These are phyloP conservation scores for Phialophora macrospora DNA, from an alignment of 2,329 filamentous ascomycete species.

Conservation along the genomic window DNA sequence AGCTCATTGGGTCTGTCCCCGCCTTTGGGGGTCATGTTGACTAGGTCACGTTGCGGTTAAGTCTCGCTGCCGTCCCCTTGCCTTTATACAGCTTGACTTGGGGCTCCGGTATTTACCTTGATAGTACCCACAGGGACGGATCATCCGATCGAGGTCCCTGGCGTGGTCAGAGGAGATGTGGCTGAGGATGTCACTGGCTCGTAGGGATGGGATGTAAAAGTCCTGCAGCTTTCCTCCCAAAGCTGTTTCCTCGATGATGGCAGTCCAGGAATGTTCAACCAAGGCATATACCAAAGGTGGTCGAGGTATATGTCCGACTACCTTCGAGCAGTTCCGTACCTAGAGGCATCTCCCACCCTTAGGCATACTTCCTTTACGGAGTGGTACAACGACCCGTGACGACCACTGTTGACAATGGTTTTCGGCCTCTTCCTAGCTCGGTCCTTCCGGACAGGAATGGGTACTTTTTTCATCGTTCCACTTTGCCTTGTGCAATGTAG, in stretches of 20 bases:
- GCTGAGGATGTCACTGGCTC: conserved; percentile 18
- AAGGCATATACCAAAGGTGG: conserved; percentile 3
- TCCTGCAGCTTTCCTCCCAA: not conserved
- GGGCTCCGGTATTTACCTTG: conserved; percentile 4
- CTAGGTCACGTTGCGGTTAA: conserved; percentile 3
- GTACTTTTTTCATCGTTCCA: conserved; percentile 22
- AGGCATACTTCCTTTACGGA: conserved; percentile 14
- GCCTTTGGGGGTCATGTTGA: conserved; percentile 5
- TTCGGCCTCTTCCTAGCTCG: not conserved
- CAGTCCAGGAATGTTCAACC: conserved; percentile 24
- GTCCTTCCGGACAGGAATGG: not conserved
- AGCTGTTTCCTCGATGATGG: conserved; percentile 21
- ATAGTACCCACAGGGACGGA: conserved; percentile 16
- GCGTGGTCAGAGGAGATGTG: conserved; percentile 21
- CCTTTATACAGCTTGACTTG: conserved; percentile 2
- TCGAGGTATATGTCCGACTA: not conserved
- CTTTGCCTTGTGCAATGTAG: conserved; percentile 24
- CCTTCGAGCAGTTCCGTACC: conserved; percentile 21
- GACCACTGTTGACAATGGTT: not conserved
- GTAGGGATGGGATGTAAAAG: conserved; percentile 6
- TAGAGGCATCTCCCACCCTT: conserved; percentile 22
- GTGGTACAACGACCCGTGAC: conserved; percentile 9
- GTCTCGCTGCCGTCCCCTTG: conserved; percentile 1
- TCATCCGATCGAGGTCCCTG: conserved; percentile 10
- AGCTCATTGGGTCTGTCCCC: conserved; percentile 4